A percentile compares a stretch with the other conserved stretches of the same genome.
Conservation (phyloP, 805 yeast species). For the Yarrowia sp. region DNA sequence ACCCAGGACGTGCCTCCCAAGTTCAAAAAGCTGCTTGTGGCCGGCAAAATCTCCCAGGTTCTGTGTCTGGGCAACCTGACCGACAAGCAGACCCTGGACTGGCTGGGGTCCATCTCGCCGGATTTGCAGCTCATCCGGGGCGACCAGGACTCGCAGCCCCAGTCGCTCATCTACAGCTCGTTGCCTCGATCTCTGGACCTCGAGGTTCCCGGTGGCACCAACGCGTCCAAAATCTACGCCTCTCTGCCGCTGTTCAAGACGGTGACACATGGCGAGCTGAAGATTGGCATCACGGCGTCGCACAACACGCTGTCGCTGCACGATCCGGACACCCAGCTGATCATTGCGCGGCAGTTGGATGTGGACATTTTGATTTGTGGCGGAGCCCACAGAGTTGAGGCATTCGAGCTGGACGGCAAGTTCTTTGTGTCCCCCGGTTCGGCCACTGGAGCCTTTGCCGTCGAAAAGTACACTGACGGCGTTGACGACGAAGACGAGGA, state of each 20-base stretch:
- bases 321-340: slow-evolving; percentile 80
- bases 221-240: not conserved
- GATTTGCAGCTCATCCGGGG: slow-evolving; percentile 38
- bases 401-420: slow-evolving; percentile 87
- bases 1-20: slow-evolving; percentile 36
- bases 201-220: not conserved
- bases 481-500: slow-evolving; percentile 54
- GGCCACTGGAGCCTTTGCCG: slow-evolving; percentile 80
- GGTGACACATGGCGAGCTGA: slow-evolving; percentile 65
- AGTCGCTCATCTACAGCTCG: not conserved
- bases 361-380: slow-evolving; percentile 92
- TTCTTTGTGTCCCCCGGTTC: slow-evolving; percentile 96
- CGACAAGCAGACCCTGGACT: slow-evolving; percentile 57
- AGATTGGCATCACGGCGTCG: slow-evolving; percentile 84
- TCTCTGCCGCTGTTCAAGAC: slow-evolving; percentile 61
- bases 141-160: slow-evolving; percentile 25
- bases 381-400: slow-evolving; percentile 89
- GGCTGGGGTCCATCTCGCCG: slow-evolving; percentile 65
- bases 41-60: slow-evolving; percentile 84
- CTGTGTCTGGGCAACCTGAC: slow-evolving; percentile 82
- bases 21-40: slow-evolving; percentile 73
- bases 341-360: slow-evolving; percentile 84
- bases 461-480: slow-evolving; percentile 52
- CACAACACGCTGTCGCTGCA: slow-evolving; percentile 77
- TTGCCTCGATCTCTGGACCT: slow-evolving; percentile 18